These are phyloP conservation scores for Podospora appendiculata DNA, from an alignment of 495 filamentous ascomycete species.

Conservation along the genomic window DNA sequence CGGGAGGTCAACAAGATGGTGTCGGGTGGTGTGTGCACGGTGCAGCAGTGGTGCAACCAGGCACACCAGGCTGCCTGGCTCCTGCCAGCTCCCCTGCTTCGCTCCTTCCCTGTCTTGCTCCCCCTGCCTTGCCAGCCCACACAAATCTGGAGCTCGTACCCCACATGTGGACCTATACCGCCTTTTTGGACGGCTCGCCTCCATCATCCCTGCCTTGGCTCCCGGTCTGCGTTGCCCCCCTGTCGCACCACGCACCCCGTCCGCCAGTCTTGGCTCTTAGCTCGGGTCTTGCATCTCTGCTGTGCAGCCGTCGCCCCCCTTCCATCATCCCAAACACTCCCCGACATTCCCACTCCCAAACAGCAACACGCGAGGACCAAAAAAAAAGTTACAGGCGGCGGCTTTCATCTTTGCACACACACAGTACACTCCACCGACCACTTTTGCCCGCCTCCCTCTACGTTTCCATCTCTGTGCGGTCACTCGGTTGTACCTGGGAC, in stretches of 20 bases:
- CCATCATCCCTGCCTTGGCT: slow-evolving; percentile 7
- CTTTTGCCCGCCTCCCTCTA: background rate
- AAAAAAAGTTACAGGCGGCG: slow-evolving; percentile 23
- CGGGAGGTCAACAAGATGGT: too few species aligned
- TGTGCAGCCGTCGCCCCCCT: slow-evolving; percentile 17
- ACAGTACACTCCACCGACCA: background rate
- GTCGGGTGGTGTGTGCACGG: background rate
- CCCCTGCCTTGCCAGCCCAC: background rate
- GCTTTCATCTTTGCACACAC: slow-evolving; percentile 1
- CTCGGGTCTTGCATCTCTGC: slow-evolving; percentile 12
- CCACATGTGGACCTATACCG: slow-evolving; percentile 22
- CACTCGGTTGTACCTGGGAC: too few species aligned
- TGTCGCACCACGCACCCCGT: slow-evolving; percentile 4
- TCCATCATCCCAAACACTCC: slow-evolving; percentile 18
- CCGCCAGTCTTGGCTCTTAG: slow-evolving; percentile 9
- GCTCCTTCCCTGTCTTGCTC: background rate
- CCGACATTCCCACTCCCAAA: slow-evolving; percentile 12
- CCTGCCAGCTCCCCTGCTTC: too few species aligned
- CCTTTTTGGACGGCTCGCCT: slow-evolving; percentile 15
- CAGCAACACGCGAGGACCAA: slow-evolving; percentile 15
- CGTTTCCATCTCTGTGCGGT: background rate
- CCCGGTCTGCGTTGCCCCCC: slow-evolving; percentile 1
- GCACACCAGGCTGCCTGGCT: too few species aligned
- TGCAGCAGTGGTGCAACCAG: background rate
- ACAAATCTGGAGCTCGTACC: background rate